Conservation (phyloP, 2,329 filamentous ascomycete species). For the Calonectria crousiana region DNA sequence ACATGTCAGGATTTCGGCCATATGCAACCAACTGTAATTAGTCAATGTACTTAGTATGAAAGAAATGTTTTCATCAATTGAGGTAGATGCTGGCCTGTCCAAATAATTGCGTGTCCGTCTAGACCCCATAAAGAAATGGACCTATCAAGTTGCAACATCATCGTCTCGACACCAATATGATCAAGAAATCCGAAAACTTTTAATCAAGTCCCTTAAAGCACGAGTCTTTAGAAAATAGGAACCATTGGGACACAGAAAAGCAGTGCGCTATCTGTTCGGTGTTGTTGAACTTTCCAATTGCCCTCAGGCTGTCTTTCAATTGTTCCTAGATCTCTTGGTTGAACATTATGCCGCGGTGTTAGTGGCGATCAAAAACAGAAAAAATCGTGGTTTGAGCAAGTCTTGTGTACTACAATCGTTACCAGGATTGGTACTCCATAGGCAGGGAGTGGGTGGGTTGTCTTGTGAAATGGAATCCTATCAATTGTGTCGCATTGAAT, state of each 20-base stretch:
- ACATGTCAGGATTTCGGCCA: not conserved
- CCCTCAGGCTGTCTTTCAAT: fast-evolving
- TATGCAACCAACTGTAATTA: not conserved
- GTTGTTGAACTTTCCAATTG: not conserved
- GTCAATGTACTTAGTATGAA: not conserved
- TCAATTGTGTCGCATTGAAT: not conserved
- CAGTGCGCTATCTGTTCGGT: not conserved
- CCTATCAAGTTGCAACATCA: too few relatives aligned
- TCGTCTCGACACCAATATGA: too few relatives aligned
- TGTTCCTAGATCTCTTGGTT: too few relatives aligned
- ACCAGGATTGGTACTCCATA: fast-evolving
- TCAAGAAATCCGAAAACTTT: too few relatives aligned
- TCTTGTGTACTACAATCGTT: not conserved
- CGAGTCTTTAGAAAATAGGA: too few relatives aligned
- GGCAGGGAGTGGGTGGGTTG: not conserved
- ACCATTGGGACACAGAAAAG: too few relatives aligned
- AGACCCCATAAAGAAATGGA: too few relatives aligned
- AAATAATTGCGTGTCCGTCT: too few relatives aligned
- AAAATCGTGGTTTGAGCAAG: fast-evolving
- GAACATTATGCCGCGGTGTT: not conserved
- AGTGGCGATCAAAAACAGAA: not conserved
- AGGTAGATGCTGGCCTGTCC: not conserved
- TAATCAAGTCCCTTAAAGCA: too few relatives aligned
- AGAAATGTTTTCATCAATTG: not conserved
- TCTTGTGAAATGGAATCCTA: not conserved